Conservation (phyloP, 2,329 filamentous ascomycete species). For the Neopestalotiopsis rosae region DNA sequence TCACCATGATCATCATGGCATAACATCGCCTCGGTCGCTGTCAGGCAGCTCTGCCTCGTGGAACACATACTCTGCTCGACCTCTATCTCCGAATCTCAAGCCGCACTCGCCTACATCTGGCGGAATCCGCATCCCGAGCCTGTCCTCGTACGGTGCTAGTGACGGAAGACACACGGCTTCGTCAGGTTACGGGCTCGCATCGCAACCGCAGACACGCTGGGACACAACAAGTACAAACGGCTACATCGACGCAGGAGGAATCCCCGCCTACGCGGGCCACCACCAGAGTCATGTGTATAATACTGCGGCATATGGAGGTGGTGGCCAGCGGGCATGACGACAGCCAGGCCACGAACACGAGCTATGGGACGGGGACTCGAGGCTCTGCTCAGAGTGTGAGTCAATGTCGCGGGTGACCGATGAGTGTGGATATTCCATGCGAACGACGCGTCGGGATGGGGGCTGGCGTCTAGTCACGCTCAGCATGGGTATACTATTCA, state of each 20-base stretch:
- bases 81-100: constrained; percentile 49
- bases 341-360: neutral
- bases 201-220: constrained; percentile 36
- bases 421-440: neutral
- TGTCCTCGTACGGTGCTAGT: constrained; percentile 44
- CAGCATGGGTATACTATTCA: neutral
- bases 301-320: constrained; percentile 47
- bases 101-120: constrained; percentile 40
- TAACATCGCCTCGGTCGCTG: constrained; percentile 59
- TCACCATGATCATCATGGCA: constrained; percentile 52
- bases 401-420: constrained; percentile 10
- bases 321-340: constrained; percentile 47
- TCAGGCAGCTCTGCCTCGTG: constrained; percentile 54
- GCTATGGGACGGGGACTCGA: neutral
- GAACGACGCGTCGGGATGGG: neutral
- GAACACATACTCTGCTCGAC: constrained; percentile 52
- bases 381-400: constrained; percentile 10
- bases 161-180: constrained; percentile 42
- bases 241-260: constrained; percentile 32
- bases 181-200: constrained; percentile 38
- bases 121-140: constrained; percentile 40
- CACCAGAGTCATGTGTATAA: constrained; percentile 49
- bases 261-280: constrained; percentile 34
- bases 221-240: constrained; percentile 32
- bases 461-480: neutral